A percentile compares a stretch with the other conserved stretches of the same genome.
phyloP scores from a whole-genome alignment of 2,329 filamentous ascomycete genomes.

The Botrytis porri region DNA sequence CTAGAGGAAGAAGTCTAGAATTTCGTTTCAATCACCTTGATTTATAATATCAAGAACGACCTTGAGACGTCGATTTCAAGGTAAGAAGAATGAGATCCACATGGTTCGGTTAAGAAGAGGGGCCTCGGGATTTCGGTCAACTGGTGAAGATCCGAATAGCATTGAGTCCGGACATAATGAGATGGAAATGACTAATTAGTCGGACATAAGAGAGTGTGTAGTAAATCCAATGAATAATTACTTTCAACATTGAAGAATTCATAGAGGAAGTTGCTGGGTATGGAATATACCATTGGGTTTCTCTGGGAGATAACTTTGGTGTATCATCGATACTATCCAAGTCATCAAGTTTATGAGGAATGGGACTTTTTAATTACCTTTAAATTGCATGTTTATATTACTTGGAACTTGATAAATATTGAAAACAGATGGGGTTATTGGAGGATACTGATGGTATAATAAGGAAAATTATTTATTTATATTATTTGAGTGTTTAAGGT shows the following conservation, averaged over 20 bases:
- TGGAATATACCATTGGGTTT: background rate
- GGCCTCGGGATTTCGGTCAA: background rate
- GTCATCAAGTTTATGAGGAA: background rate
- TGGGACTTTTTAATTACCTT: background rate
- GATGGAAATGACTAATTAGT: background rate
- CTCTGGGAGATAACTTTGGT: background rate
- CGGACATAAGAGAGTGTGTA: background rate
- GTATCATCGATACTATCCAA: background rate
- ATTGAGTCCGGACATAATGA: background rate
- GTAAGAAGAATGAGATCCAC: background rate
- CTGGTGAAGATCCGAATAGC: background rate
- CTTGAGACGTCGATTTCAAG: background rate
- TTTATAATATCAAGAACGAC: background rate
- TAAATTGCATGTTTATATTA: background rate
- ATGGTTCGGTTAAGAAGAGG: background rate
- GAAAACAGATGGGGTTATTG: background rate
- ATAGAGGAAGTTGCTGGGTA: background rate
- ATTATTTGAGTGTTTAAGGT: background rate
- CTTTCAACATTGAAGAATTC: background rate
- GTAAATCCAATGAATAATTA: background rate
- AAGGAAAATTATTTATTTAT: background rate
- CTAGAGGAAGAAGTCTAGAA: background rate
- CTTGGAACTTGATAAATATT: background rate
- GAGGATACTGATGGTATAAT: background rate
- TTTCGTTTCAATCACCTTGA: background rate